Base-by-base conservation (phyloP, 2,329 filamentous ascomycete species). In the Akanthomyces dipterigenus region DNA sequence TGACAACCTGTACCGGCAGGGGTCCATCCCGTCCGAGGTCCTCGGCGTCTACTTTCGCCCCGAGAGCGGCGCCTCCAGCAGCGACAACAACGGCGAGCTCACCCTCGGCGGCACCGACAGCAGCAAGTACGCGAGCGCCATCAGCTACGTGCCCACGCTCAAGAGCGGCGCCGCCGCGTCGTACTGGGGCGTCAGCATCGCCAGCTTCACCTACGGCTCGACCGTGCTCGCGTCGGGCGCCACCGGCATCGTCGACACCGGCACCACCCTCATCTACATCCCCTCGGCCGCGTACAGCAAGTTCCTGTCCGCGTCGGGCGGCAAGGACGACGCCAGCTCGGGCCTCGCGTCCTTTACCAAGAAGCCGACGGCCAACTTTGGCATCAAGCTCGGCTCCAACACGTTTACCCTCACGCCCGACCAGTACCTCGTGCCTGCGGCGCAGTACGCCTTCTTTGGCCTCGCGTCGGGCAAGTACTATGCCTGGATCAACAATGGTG, bases 11-110 rank as follows among this genome's bases (percentile, higher is more conserved):
- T 64, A 67, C 40, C 65, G 48, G 61, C 65, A 69, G 54, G 70
- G 70, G 8, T 67, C 67, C 9, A 70, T 71, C 64, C 59, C 64
- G 1, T 66, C 56, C 5, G 68, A 71, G 55, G 68, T 70, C 4
- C 66, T 70, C 14, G 69, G 68, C 62, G 67, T 71, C 36, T 70
- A 57, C n/a, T 70, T 70, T 62, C 63, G 34, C 20, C 67, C 69
- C 2, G 66, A 68, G 59, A 65, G 63, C 62, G 68, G 67, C 48
- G 66, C 65, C 62, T 67, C 68, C 59, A 65, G 63, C 18, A 58
- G 57, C 49, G 67, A 69, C 59, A 66, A 61, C 62, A 64, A 65
- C 61, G 67, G 67, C 40, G 66, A 67, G 59, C 63, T 68, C 34
- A 68, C 66, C 42, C 65, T 68, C 31, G 67, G 67, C 34, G 67